Base-by-base conservation (phyloP, 306 rosid species). In the Citrullus amarus region DNA sequence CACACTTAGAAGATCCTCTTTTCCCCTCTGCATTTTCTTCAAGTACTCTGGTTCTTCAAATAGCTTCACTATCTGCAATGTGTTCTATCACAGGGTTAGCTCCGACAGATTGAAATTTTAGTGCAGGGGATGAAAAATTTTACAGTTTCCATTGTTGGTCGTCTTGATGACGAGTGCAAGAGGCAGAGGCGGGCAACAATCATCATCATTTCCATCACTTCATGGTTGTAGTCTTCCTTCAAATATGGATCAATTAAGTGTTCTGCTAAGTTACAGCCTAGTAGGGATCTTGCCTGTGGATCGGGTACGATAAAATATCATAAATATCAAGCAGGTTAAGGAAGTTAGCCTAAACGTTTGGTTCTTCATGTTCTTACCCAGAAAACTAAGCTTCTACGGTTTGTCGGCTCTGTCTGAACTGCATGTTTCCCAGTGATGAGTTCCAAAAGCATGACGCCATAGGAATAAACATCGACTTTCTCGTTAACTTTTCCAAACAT, bases 391-490 rank as follows among this genome's bases (percentile, higher is more conserved):
- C 90, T 87, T 65, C 81, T 86, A 48, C 74, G 81, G 66, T 59
- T 80, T 61, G 72, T 78, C 67, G 41, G 81, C 41, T 85, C 78
- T 25, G 62, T 82, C 70, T 87, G 81, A 65, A 85, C 83, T 36
- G 90, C 90, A 69, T 81, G 85, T 69, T 87, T 87, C 16, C 88
- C 88, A 11, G 90, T 85, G 79, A 87, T 79, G 78, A 87, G 88
- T 69, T 87, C 90, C 46, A 87, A 78, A 61, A 87, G 88, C 80
- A 87, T 81, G 66, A 87, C 88, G 30, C 90, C 88, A 44, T 75
- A 87, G 11, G 88, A 87, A 83, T 87, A 87, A 50, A 87, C 88
- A 48, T 87, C 86, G 44, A 81, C 81, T 80, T 87, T 87, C 65
- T 87, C 90, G 78, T 87, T 81, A 48, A 87, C 70, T 61, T 74